Base-by-base conservation (phyloP, 441 rosid species). In the Gossypium aridum region DNA sequence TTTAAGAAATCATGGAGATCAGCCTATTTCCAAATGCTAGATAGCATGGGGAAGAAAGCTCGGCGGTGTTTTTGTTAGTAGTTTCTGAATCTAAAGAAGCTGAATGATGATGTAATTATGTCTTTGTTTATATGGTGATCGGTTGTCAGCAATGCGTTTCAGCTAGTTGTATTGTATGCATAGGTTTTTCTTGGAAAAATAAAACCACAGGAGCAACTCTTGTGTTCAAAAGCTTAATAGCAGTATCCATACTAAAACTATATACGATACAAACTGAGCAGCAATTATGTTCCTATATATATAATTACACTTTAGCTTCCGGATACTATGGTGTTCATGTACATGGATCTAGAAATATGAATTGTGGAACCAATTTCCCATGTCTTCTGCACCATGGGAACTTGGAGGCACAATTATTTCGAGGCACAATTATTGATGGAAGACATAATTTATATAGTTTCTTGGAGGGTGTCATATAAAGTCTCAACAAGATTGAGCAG, bases 401-500 rank as follows among this genome's bases (percentile, higher is more conserved):
- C 39, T 64, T 20, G 19, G 25, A 10, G 49, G 68, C 23, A 31
- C 25, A 0, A 34, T 63, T 31, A 16, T 16, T 64, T 64, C 25
- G 17, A 63, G 49, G 25, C 47, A 47, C 8, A 13, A 34, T 62
- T n/a, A 7, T 26, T n/a, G n/a, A 31, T 13, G 28, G 14, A 20
- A 19, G 55, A 66, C 31, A 47, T 16, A 67, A 20, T 13, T 70
- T 17, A 51, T 64, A 60, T 70, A 72, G 73, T 79, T 63, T 87
- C 79, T 75, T 76, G 65, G 54, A 90, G 84, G 26, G 87, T 23
- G 22, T 75, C 76, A 3, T 79, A 75, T 16, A 91, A 85, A 12
- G 82, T 80, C 83, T 92, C 92, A 5, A 90, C 92, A 73, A 92
- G 76, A 74, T 84, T 83, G n/a, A 92, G 88, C 80, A 95, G 86